Percentiles rank a stretch among this genome's conserved stretches.
Evolutionary conservation across 2,329 filamentous ascomycete genomes (phyloP).

Genomic region (Colletotrichum somersetense): DNA sequence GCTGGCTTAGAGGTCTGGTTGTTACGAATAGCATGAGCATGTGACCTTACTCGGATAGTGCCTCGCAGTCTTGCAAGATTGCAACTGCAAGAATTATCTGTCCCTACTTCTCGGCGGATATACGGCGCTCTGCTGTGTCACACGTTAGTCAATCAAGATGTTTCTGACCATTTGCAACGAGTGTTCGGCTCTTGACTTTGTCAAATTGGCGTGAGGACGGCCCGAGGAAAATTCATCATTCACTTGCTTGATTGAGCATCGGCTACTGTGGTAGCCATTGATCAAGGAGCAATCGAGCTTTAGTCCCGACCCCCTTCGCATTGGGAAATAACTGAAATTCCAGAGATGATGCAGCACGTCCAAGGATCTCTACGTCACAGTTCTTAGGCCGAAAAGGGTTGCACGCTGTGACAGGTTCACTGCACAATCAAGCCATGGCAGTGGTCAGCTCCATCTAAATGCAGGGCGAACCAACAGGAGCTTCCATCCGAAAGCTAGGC

Average conservation of each 20-base stretch:
- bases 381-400: slow-evolving; percentile 7
- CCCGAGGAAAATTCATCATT: background rate
- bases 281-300: background rate
- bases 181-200: background rate
- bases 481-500: slow-evolving; percentile 10
- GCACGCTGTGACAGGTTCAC: slow-evolving; percentile 1
- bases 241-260: background rate
- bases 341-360: background rate
- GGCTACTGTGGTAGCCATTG: background rate
- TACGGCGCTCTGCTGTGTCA: slow-evolving; percentile 19
- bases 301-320: background rate
- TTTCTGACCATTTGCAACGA: slow-evolving; percentile 22
- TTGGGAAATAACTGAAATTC: background rate
- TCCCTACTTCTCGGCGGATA: slow-evolving; percentile 11
- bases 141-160: slow-evolving; percentile 35
- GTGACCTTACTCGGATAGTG: slow-evolving; percentile 28
- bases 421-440: background rate
- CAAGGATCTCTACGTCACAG: slow-evolving; percentile 11
- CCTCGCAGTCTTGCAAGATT: slow-evolving; percentile 21
- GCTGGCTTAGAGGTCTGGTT: slow-evolving; percentile 42
- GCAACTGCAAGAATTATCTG: slow-evolving; percentile 24
- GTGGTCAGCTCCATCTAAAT: slow-evolving; percentile 5
- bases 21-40: slow-evolving; percentile 41
- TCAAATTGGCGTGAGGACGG: background rate
- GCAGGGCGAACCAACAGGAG: slow-evolving; percentile 13